A percentile compares a stretch with the other conserved stretches of the same genome.
These are phyloP conservation scores for Trichoderma sp. DNA, from an alignment of 2,329 filamentous ascomycete species.

Conservation along the genomic window DNA sequence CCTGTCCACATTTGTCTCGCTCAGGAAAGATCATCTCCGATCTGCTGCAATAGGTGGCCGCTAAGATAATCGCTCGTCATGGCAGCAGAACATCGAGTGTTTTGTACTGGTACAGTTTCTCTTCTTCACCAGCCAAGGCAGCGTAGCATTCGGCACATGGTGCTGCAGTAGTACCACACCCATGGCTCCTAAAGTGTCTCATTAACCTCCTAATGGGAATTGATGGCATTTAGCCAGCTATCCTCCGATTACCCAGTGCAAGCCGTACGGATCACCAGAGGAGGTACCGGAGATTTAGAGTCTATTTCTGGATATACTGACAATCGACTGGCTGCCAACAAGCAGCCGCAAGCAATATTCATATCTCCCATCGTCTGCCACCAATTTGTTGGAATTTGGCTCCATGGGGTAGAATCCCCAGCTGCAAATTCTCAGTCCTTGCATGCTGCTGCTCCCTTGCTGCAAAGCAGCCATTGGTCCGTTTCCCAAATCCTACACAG, in stretches of 20 bases:
- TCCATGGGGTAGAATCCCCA: background rate
- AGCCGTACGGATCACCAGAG: background rate
- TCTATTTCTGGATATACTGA: constrained; percentile 1
- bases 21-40: background rate
- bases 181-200: background rate
- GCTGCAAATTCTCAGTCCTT: background rate
- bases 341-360: background rate
- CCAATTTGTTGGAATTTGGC: background rate
- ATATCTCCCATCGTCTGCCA: background rate
- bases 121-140: background rate
- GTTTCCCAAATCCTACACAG: background rate
- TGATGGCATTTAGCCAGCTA: background rate
- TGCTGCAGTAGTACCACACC: background rate
- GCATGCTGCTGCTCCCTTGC: background rate
- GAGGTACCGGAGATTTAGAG: constrained; percentile 1
- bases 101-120: background rate
- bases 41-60: background rate
- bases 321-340: background rate
- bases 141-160: background rate
- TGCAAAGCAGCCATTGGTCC: background rate
- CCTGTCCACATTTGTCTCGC: background rate
- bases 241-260: background rate
- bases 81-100: background rate
- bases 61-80: background rate
- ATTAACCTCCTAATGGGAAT: background rate